A percentile compares a stretch with the other conserved stretches of the same genome.
Conservation (phyloP, 2,329 filamentous ascomycete genomes). For the Cladosporium cucumerinum region DNA sequence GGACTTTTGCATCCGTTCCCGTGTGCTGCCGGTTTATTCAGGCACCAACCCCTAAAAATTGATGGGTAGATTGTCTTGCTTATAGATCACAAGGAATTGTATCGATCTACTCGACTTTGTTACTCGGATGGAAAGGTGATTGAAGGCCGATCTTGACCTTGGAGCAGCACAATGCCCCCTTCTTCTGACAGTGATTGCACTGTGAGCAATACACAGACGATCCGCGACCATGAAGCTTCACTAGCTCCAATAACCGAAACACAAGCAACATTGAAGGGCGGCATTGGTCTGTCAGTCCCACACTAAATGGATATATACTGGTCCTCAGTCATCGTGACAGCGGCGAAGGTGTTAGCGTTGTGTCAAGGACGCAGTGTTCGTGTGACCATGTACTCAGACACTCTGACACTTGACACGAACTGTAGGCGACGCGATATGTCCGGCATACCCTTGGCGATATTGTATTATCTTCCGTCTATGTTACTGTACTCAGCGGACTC, state of each 20-base stretch:
- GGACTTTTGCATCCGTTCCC: background rate
- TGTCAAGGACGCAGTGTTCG: background rate
- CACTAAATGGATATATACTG: background rate
- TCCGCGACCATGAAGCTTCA: background rate
- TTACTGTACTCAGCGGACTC: background rate
- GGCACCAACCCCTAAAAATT: background rate
- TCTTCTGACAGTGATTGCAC: background rate
- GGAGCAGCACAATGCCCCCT: background rate
- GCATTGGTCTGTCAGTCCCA: background rate
- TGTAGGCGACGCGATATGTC: background rate
- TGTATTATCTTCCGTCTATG: background rate
- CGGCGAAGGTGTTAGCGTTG: background rate
- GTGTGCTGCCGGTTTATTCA: background rate
- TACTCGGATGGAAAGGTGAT: background rate
- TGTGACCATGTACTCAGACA: background rate
- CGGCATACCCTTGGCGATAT: background rate
- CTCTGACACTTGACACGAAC: background rate
- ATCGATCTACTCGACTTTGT: background rate
- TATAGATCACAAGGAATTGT: background rate
- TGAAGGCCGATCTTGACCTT: background rate
- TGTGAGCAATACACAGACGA: background rate
- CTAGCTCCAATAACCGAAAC: background rate
- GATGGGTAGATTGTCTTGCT: background rate
- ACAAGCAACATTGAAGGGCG: background rate
- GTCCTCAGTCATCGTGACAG: background rate